Base-by-base conservation (phyloP, 2,329 filamentous ascomycete genomes). In the Sarocladium brachiariae region DNA sequence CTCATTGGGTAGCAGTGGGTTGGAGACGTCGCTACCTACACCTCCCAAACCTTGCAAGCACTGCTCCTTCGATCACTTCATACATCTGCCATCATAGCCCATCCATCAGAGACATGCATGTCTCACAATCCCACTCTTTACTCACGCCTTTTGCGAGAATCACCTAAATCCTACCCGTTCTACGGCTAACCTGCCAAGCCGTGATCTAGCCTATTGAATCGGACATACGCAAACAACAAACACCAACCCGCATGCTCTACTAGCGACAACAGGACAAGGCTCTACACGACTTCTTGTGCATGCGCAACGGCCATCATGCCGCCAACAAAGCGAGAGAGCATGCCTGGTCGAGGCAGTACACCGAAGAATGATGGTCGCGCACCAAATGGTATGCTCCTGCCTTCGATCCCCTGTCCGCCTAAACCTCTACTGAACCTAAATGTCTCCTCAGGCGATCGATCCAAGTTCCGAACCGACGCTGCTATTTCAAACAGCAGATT, bases 401-500 rank as follows among this genome's bases (percentile, higher is more conserved):
- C 21, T 34, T 16, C 25, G 5, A 16, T 5, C 30, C 14, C 13
- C 8, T 8, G 8, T 14, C 30, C 27, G 38, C 38, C 23, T 19
- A 51, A 19, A 18, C 34, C 23, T 16, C n/a, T 38, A 47, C 18
- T 57, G 58, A 43, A 54, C 45, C 11, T 33, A 55, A 55, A 58
- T 54, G 51, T 19, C n/a, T 30, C 11, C 13, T 21, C 39, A 93
- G 88, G 86, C 55, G 76, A 78, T 58, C 73, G 81, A 37, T 70
- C 78, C 52, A 78, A 75, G 21, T 96, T 97, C 70, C 84, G 86
- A 56, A 97, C 92, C 21, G 92, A 97, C 63, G 75, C 81, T 30
- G 89, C 93, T 61, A 96, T 97, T 55, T 93, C 91, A 7, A 87
- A 86, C 56, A 79, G 78, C 59, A 80, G 84, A 55, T 70, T 77